phyloP scores from a whole-genome alignment of 2,329 filamentous ascomycete species.

The Cordyceps farinosa region DNA sequence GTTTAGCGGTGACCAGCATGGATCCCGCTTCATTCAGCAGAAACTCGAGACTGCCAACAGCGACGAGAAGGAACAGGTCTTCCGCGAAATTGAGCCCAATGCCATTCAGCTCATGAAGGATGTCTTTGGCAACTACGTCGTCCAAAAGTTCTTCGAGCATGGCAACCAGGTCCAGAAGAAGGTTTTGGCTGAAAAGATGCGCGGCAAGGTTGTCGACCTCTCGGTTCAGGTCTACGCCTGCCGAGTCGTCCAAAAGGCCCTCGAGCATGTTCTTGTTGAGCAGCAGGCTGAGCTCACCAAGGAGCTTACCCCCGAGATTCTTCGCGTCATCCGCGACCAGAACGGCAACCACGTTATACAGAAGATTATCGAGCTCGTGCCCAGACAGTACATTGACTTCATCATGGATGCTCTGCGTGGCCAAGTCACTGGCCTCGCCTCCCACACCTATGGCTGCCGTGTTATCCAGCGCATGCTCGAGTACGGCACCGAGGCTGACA shows the following conservation, averaged over 20 bases:
- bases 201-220: constrained; percentile 73
- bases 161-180: constrained; percentile 93
- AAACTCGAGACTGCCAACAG: constrained; percentile 91
- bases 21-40: constrained; percentile 90
- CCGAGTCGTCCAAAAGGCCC: constrained; percentile 92
- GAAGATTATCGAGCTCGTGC: constrained; percentile 80
- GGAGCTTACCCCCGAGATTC: constrained; percentile 73
- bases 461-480: constrained; percentile 93
- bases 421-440: constrained; percentile 69
- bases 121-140: constrained; percentile 96
- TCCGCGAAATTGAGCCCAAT: constrained; percentile 81
- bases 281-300: constrained; percentile 81
- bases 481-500: constrained; percentile 69
- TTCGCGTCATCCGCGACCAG: constrained; percentile 76
- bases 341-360: constrained; percentile 98
- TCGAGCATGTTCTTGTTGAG: constrained; percentile 87
- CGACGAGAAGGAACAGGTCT: constrained; percentile 90
- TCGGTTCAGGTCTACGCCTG: constrained; percentile 91
- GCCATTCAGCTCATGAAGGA: constrained; percentile 89
- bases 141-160: constrained; percentile 96
- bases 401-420: constrained; percentile 77
- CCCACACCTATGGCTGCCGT: constrained; percentile 83
- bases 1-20: constrained; percentile 93
- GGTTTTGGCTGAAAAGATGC: constrained; percentile 80
- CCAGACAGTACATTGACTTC: constrained; percentile 75